These are phyloP conservation scores for Jatropha podagrica DNA, from an alignment of 441 rosid genomes.

Conservation along the genomic window DNA sequence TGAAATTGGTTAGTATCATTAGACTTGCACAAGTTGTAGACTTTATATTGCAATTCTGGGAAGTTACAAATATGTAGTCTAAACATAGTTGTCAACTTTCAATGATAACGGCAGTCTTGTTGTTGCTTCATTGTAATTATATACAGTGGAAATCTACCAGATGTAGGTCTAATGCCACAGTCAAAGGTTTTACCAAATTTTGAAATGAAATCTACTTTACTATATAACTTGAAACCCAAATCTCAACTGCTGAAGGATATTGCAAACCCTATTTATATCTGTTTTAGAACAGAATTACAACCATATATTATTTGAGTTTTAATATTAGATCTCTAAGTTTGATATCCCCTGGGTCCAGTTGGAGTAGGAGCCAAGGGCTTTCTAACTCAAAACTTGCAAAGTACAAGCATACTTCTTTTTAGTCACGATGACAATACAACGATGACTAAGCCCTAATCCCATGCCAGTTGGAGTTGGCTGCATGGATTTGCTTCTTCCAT, in stretches of 20 bases:
- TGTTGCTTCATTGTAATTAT: neutral
- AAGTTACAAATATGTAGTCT: neutral
- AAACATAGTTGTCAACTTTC: neutral
- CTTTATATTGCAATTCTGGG: neutral
- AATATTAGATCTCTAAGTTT: neutral
- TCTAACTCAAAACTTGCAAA: neutral
- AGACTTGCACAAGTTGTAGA: conserved; percentile 7
- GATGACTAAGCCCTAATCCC: neutral
- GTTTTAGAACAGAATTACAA: neutral
- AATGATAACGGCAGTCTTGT: neutral
- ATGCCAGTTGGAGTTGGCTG: neutral
- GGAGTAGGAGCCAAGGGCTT: neutral
- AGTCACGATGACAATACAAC: neutral
- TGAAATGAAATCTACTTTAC: neutral
- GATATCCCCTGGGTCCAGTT: neutral
- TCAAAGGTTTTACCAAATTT: neutral
- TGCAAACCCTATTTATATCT: too few relatives aligned
- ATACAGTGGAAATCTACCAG: neutral
- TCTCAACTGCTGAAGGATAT: neutral
- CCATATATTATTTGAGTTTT: neutral
- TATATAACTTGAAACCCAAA: neutral
- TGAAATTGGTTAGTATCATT: neutral
- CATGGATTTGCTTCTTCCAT: neutral
- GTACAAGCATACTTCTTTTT: neutral
- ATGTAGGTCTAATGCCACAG: neutral